Conservation (phyloP, 2,329 filamentous ascomycete species). For the Phaeosphaeria sp. region DNA sequence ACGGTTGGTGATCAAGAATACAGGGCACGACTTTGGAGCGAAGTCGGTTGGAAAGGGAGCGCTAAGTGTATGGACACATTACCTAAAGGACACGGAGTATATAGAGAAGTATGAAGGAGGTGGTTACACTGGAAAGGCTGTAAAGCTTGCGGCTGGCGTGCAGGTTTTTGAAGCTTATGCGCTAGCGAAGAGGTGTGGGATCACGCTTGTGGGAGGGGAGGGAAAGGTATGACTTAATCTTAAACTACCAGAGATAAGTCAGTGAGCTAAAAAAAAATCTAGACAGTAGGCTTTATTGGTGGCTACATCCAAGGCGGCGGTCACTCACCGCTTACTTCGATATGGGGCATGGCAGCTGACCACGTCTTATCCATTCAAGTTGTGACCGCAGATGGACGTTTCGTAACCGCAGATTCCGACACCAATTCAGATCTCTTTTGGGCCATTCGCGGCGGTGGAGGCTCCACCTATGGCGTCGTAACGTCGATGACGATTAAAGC, state of each 20-base stretch:
- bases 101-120: constrained; percentile 7
- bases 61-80: constrained; percentile 23
- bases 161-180: background rate
- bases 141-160: background rate
- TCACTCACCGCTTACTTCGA: constrained; percentile 57
- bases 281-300: constrained; percentile 56
- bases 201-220: background rate
- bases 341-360: constrained; percentile 46
- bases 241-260: too few species aligned
- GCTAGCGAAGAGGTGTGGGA: background rate
- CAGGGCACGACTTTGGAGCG: constrained; percentile 23
- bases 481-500: background rate
- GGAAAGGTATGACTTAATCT: background rate
- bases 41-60: constrained; percentile 17
- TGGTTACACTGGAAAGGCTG: constrained; percentile 3
- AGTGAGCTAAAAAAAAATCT: background rate
- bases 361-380: constrained; percentile 26
- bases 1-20: constrained; percentile 13
- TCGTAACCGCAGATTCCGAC: background rate
- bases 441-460: background rate
- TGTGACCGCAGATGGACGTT: constrained; percentile 22
- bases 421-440: background rate
- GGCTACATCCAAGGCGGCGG: constrained; percentile 55
- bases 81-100: constrained; percentile 22
- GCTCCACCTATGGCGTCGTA: background rate